These are phyloP conservation scores for Schwanniomyces occidentalis DNA, from an alignment of 805 yeast species.

Conservation along the genomic window DNA sequence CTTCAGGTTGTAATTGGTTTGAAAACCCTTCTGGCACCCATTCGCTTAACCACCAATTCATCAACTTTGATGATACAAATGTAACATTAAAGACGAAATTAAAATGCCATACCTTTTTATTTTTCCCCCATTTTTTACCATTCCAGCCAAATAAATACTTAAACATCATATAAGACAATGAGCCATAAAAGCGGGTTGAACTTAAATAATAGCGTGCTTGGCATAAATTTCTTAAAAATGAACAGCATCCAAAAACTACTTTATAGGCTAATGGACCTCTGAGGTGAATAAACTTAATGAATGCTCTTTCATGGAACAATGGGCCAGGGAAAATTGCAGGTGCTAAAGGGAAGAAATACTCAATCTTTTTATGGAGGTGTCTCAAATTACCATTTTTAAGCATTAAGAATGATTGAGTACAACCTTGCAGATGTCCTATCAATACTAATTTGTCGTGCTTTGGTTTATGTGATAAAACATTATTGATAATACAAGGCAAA, in stretches of 20 bases:
- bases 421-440: constrained; percentile 91
- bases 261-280: constrained; percentile 47
- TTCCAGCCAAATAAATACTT: constrained; percentile 87
- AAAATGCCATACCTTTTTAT: constrained; percentile 60
- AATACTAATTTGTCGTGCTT: constrained; percentile 52
- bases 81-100: constrained; percentile 87
- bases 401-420: constrained; percentile 78
- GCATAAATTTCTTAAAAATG: constrained; percentile 79
- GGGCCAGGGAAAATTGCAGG: constrained; percentile 93
- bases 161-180: constrained; percentile 76
- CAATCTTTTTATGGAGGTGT: constrained; percentile 52
- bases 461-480: constrained; percentile 49
- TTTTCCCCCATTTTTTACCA: constrained; percentile 67
- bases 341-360: constrained; percentile 73
- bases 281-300: constrained; percentile 61
- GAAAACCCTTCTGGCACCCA: constrained; percentile 40
- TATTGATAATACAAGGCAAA: constrained; percentile 68
- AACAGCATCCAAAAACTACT: constrained; percentile 68
- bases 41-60: constrained; percentile 86
- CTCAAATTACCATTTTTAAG: constrained; percentile 44
- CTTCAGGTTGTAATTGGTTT: constrained; percentile 34
- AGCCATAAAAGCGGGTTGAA: constrained; percentile 51
- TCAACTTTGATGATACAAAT: constrained; percentile 72
- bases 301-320: constrained; percentile 59
- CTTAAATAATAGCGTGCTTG: constrained; percentile 46